Conservation (phyloP, 176 grass and related monocot species). For the Triticum timopheevii region DNA sequence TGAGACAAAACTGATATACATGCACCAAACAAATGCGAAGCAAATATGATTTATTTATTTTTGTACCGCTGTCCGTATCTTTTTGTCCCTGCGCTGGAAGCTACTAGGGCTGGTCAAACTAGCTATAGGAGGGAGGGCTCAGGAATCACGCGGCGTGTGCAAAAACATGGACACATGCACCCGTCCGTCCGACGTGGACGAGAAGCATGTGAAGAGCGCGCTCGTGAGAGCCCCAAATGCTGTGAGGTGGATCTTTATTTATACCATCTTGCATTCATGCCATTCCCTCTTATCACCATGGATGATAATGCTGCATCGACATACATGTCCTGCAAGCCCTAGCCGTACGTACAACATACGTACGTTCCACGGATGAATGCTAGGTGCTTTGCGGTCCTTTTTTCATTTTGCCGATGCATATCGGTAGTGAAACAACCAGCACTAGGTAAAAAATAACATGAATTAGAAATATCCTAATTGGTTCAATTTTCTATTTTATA, state of each 20-base stretch:
- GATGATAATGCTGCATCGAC: slow-evolving; percentile 6
- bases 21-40: neutral
- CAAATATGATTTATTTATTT: neutral
- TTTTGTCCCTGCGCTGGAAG: neutral
- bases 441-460: too few relatives aligned
- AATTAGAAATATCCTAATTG: too few relatives aligned
- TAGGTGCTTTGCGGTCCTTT: neutral
- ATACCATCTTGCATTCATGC: slow-evolving; percentile 24
- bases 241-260: slow-evolving; percentile 72
- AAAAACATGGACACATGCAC: slow-evolving; percentile 9
- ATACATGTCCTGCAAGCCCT: neutral
- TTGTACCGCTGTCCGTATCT: neutral
- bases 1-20: neutral
- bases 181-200: slow-evolving; percentile 46
- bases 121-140: neutral
- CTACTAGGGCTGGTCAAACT: slow-evolving; percentile 20
- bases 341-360: neutral
- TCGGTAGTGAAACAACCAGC: too few relatives aligned
- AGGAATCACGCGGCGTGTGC: slow-evolving; percentile 9
- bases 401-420: neutral
- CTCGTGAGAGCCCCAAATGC: slow-evolving; percentile 80
- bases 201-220: slow-evolving; percentile 54
- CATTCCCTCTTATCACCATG: slow-evolving; percentile 13
- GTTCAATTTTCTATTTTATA: too few relatives aligned
- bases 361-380: neutral